Percentiles rank a stretch among this genome's conserved stretches.
These are phyloP conservation scores for Vaccinium vitisidaea DNA, from an alignment of 148 eudicot genomes.

Conservation along the genomic window DNA sequence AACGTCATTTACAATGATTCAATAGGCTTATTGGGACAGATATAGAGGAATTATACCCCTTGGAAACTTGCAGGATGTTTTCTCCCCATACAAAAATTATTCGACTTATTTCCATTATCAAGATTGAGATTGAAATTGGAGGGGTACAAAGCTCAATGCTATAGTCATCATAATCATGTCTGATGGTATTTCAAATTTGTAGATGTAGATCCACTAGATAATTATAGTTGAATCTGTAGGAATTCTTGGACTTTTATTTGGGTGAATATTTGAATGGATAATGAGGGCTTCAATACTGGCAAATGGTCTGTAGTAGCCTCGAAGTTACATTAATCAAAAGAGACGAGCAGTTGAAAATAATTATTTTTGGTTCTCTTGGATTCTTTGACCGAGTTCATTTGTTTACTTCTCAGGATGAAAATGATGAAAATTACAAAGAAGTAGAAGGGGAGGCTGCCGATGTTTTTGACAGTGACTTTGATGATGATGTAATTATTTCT, in stretches of 20 bases:
- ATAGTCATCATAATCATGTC: background rate
- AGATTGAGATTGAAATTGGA: background rate
- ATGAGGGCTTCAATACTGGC: background rate
- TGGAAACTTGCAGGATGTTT: background rate
- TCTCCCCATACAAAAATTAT: background rate
- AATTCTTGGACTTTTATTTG: background rate
- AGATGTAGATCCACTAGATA: background rate
- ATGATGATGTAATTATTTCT: constrained; percentile 68
- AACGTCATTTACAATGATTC: background rate
- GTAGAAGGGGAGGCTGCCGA: constrained; percentile 73
- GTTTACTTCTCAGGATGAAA: constrained; percentile 56
- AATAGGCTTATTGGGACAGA: background rate
- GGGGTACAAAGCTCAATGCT: background rate
- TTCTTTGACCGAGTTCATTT: background rate
- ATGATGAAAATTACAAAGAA: constrained; percentile 73
- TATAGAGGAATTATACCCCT: background rate
- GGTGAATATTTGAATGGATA: background rate
- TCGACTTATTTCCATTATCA: background rate
- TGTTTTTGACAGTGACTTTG: constrained; percentile 93
- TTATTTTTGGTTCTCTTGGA: background rate
- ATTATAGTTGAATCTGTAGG: background rate
- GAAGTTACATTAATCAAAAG: background rate
- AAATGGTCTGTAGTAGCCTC: background rate
- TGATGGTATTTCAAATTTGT: background rate
- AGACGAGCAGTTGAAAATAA: background rate